These are phyloP conservation scores for Pyricularia sp. DNA, from an alignment of 2,329 filamentous ascomycete species.

Conservation along the genomic window DNA sequence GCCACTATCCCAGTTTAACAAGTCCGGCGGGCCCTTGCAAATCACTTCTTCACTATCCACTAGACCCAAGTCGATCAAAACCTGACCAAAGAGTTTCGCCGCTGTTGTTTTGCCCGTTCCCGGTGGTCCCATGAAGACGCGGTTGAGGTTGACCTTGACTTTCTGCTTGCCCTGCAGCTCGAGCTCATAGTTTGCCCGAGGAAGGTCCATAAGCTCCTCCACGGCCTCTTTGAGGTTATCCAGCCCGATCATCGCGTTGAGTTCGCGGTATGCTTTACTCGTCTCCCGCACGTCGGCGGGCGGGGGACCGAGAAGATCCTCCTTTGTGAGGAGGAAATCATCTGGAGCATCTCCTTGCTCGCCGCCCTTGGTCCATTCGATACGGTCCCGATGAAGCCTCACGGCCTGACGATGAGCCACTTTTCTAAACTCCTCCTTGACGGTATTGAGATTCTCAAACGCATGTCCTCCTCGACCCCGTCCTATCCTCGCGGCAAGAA, in stretches of 20 bases:
- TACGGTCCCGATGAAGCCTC: slow-evolving; percentile 36
- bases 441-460: slow-evolving; percentile 59
- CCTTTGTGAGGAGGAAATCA: slow-evolving; percentile 46
- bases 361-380: slow-evolving; percentile 5
- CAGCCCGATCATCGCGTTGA: slow-evolving; percentile 41
- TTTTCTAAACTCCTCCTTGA: slow-evolving; percentile 45
- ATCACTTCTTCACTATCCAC: background rate
- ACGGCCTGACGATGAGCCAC: slow-evolving; percentile 46
- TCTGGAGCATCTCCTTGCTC: slow-evolving; percentile 24
- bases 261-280: slow-evolving; percentile 34
- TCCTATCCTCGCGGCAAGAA: slow-evolving; percentile 48
- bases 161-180: slow-evolving; percentile 31
- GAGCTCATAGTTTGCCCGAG: slow-evolving; percentile 41
- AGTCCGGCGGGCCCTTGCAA: background rate
- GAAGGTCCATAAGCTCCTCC: slow-evolving; percentile 30
- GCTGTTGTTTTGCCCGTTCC: slow-evolving; percentile 54
- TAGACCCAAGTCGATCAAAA: slow-evolving; percentile 24
- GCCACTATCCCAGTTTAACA: background rate
- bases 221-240: slow-evolving; percentile 39
- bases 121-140: slow-evolving; percentile 46
- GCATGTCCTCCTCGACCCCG: slow-evolving; percentile 48
- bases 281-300: slow-evolving; percentile 25
- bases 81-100: slow-evolving; percentile 47
- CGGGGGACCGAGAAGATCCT: slow-evolving; percentile 61
- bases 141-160: slow-evolving; percentile 39